A percentile compares a stretch with the other conserved stretches of the same genome.
Conservation (phyloP, 2,329 filamentous ascomycete species). For the Colletotrichum endophyticum region DNA sequence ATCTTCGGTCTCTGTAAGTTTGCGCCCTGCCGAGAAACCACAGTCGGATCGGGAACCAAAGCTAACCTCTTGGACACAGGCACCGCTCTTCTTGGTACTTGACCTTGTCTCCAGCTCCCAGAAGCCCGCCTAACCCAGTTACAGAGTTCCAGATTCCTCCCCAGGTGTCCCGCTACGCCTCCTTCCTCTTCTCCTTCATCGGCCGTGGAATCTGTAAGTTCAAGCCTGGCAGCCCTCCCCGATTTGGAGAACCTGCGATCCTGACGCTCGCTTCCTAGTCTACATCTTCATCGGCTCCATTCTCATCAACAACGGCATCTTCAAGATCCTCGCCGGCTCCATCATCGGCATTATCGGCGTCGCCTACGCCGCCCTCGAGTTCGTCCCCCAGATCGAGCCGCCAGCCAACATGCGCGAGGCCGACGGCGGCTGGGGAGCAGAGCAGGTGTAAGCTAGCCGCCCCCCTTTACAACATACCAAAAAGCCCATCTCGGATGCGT, state of each 20-base stretch:
- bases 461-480: conserved; percentile 15
- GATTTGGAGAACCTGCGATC: neutral
- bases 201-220: conserved; percentile 91
- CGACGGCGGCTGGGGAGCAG: conserved; percentile 77
- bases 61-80: conserved; percentile 46
- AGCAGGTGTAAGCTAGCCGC: conserved; percentile 65
- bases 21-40: neutral
- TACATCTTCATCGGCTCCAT: conserved; percentile 95
- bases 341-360: conserved; percentile 81
- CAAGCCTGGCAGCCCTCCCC: neutral
- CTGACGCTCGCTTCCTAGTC: conserved; percentile 57
- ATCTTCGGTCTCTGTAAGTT: conserved; percentile 83
- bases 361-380: conserved; percentile 77
- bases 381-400: conserved; percentile 79
- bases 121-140: neutral
- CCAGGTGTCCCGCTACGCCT: conserved; percentile 90
- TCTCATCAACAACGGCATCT: conserved; percentile 70
- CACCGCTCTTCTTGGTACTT: conserved; percentile 68
- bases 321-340: conserved; percentile 77
- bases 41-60: neutral
- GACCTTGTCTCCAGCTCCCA: neutral
- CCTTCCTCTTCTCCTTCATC: conserved; percentile 97
- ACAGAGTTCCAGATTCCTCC: conserved; percentile 93
- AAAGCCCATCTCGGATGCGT: conserved; percentile 13
- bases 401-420: conserved; percentile 83